Base-by-base conservation (phyloP, 495 filamentous ascomycete species). In the Amphirosellinia nigrospora region DNA sequence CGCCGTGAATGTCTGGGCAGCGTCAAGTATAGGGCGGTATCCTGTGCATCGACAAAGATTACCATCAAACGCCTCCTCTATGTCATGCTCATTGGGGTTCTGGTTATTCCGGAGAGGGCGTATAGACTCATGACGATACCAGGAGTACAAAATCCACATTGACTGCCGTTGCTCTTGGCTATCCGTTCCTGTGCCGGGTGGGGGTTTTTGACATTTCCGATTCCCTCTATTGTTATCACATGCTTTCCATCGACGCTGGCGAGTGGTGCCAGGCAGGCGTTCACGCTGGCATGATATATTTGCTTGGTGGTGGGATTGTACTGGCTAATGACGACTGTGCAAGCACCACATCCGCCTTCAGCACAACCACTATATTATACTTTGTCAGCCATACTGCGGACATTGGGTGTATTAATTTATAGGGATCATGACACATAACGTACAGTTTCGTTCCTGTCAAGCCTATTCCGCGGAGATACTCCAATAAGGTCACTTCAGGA, bases 221-320 rank as follows among this genome's bases (percentile, higher is more conserved):
- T 97, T n/a, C 96, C 96, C 80, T 99, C 96, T 15, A 99, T 89
- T 9, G 96, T 99, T 73, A 99, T 94, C 71, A 99, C 94, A 86
- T 99, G 96, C 80, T 99, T 99, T 30, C 96, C 96, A 81, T 98
- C 96, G 16, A 99, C 87, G 70, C 93, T 95, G 38, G 94, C 90
- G 62, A 99, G 84, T 0, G 96, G 96, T 16, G 95, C 95, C 39
- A 99, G 86, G 77, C 96, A 99, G 50, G 96, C 96, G 77, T 98
- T 98, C 64, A 97, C 92, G 26, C 90, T 93, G 63, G 94, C 93
- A 79, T 98, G 94, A 75, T 97, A 97, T 68, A 98, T 90, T 74
- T 91, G 86, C 76, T 90, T 92, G 53, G 93, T 96, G 9, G 95
- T 98, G 19, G 93, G 93, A 79, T 97, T 98, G 73, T 91, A 89